These are phyloP conservation scores for Mediolabrus comicus DNA, from an alignment of 108 stramenopile species.

Conservation along the genomic window DNA sequence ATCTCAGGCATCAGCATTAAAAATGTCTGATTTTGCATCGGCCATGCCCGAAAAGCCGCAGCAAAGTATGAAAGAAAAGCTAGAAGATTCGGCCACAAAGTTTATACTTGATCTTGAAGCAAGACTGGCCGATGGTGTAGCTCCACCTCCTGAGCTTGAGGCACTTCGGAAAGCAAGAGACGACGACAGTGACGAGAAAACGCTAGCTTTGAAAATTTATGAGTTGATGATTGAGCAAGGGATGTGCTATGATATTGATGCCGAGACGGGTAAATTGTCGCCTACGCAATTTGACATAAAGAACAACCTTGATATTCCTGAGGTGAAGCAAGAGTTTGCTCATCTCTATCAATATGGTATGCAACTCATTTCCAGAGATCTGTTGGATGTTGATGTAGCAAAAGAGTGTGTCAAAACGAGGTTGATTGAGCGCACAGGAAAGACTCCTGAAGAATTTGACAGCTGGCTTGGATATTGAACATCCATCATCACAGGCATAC, in stretches of 20 bases:
- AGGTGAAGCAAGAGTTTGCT: conserved; percentile 66
- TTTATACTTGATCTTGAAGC: conserved; percentile 51
- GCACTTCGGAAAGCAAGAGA: conserved; percentile 49
- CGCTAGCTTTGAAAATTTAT: conserved; percentile 52
- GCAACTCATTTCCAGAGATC: conserved; percentile 52
- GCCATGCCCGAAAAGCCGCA: conserved; percentile 77
- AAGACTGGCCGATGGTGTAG: conserved; percentile 55
- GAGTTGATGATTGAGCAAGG: conserved; percentile 79
- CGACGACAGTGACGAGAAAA: conserved; percentile 19
- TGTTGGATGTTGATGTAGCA: conserved; percentile 50
- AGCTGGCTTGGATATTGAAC: conserved; percentile 63
- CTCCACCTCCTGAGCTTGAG: conserved; percentile 58
- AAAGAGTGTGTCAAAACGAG: conserved; percentile 58
- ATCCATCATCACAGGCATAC: not conserved
- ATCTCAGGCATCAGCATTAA: conserved; percentile 11
- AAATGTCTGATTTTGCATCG: conserved; percentile 63
- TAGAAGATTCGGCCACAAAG: conserved; percentile 56
- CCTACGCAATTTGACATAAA: conserved; percentile 75
- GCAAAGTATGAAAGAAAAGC: conserved; percentile 52
- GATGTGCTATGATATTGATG: conserved; percentile 68
- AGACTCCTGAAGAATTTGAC: conserved; percentile 71
- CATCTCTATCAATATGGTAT: conserved; percentile 75
- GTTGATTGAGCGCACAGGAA: conserved; percentile 67
- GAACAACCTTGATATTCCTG: conserved; percentile 65
- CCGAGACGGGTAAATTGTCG: conserved; percentile 59